phyloP scores from a whole-genome alignment of 352 stramenopile genomes.

The Phytophthora podocarpi region DNA sequence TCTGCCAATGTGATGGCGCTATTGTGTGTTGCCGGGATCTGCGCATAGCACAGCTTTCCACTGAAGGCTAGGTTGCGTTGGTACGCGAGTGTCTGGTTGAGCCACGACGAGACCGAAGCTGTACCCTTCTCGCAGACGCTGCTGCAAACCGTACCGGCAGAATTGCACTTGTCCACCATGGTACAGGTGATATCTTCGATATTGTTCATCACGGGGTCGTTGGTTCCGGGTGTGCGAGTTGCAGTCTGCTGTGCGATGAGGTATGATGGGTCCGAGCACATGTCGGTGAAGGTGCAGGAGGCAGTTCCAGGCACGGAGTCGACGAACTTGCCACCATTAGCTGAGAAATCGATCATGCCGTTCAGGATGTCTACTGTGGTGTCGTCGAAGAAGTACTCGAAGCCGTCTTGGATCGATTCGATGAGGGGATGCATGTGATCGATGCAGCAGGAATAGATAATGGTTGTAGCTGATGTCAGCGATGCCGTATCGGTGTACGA shows the following conservation, averaged over 20 bases:
- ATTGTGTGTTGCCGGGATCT: slow-evolving; percentile 64
- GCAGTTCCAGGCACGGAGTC: slow-evolving; percentile 40
- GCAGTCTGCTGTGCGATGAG: slow-evolving; percentile 37
- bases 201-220: slow-evolving; percentile 47
- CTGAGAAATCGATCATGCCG: slow-evolving; percentile 50
- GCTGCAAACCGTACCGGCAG: slow-evolving; percentile 42
- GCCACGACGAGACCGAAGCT: slow-evolving; percentile 39
- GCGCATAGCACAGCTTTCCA: slow-evolving; percentile 48
- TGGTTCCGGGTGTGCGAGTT: slow-evolving; percentile 38
- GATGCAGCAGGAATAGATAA: slow-evolving; percentile 55
- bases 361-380: slow-evolving; percentile 47
- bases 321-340: slow-evolving; percentile 37
- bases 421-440: slow-evolving; percentile 48
- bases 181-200: slow-evolving; percentile 41
- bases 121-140: slow-evolving; percentile 51
- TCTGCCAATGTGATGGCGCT: slow-evolving; percentile 59
- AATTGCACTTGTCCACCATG: slow-evolving; percentile 45
- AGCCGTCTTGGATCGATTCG: slow-evolving; percentile 39
- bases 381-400: slow-evolving; percentile 48
- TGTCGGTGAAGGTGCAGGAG: slow-evolving; percentile 41
- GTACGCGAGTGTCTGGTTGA: slow-evolving; percentile 49
- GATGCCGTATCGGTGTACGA: slow-evolving; percentile 50
- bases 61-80: slow-evolving; percentile 50
- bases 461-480: slow-evolving; percentile 33
- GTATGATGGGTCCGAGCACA: slow-evolving; percentile 40